Conservation (phyloP, 2,329 filamentous ascomycete species). For the Cladosporium sp. region DNA sequence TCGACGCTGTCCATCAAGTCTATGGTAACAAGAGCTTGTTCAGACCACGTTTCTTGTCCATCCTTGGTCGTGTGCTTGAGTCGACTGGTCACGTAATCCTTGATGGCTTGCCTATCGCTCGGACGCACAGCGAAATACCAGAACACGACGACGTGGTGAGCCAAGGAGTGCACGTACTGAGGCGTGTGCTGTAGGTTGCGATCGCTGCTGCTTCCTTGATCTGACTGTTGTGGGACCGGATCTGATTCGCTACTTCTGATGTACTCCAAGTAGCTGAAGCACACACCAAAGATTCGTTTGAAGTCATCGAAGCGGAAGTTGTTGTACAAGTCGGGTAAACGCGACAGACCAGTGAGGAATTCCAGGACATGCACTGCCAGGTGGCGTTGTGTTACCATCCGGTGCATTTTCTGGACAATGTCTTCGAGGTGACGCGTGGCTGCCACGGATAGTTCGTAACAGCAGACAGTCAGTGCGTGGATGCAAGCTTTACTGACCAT, state of each 20-base stretch:
- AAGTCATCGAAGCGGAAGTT: constrained; percentile 88
- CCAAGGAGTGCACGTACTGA: constrained; percentile 83
- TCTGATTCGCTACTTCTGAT: constrained; percentile 56
- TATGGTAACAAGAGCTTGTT: constrained; percentile 89
- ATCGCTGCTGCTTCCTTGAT: constrained; percentile 19
- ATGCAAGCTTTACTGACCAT: constrained; percentile 90
- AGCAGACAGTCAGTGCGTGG: constrained; percentile 90
- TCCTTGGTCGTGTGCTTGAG: constrained; percentile 74
- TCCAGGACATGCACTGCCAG: constrained; percentile 94
- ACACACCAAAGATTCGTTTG: constrained; percentile 91
- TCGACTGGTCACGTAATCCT: constrained; percentile 86
- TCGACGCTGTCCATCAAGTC: constrained; percentile 62
- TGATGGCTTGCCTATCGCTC: constrained; percentile 77
- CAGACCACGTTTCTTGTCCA: constrained; percentile 75
- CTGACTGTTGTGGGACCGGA: constrained; percentile 39
- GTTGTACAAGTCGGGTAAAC: constrained; percentile 77
- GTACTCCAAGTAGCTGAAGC: constrained; percentile 88
- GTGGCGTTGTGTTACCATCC: constrained; percentile 90
- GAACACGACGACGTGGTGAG: constrained; percentile 93
- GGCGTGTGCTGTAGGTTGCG: constrained; percentile 15
- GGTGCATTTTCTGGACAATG: constrained; percentile 89
- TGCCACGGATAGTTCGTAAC: constrained; percentile 86
- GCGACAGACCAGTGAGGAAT: constrained; percentile 85
- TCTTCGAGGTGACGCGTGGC: constrained; percentile 82
- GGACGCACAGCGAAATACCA: constrained; percentile 93